These are phyloP conservation scores for Babesia divergens DNA, from an alignment of 169 alveolate genomes.

Conservation along the genomic window DNA sequence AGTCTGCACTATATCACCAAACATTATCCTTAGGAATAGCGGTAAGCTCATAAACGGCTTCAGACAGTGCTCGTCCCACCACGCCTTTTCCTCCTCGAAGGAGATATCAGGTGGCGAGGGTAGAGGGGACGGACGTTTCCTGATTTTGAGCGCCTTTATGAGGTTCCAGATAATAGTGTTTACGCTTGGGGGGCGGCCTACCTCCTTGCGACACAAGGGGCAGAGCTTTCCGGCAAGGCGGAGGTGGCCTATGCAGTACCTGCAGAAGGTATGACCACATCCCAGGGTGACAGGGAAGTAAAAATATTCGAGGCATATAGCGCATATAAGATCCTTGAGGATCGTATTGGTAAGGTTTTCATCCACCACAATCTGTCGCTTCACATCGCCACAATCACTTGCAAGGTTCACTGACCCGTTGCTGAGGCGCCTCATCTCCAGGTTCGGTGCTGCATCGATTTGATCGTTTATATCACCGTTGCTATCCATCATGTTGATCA, in stretches of 20 bases:
- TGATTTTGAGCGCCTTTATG: conserved; percentile 67
- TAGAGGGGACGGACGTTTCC: conserved; percentile 53
- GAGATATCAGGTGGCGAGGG: conserved; percentile 36
- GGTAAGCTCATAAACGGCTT: conserved; percentile 75
- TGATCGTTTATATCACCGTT: not conserved
- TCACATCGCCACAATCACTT: conserved; percentile 45
- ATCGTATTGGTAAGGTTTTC: conserved; percentile 47
- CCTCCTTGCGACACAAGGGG: conserved; percentile 85
- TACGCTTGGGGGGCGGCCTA: conserved; percentile 74
- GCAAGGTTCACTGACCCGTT: conserved; percentile 39
- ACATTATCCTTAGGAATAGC: conserved; percentile 70
- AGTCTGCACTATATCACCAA: conserved; percentile 68
- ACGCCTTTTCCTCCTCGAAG: conserved; percentile 59
- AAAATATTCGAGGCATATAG: conserved; percentile 84
- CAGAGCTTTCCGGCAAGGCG: conserved; percentile 75
- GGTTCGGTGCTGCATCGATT: not conserved
- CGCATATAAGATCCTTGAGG: conserved; percentile 81
- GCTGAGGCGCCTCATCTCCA: conserved; percentile 25
- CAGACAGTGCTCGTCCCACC: conserved; percentile 79
- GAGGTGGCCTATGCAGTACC: conserved; percentile 84
- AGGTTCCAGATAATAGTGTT: conserved; percentile 81
- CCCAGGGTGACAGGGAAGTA: conserved; percentile 84
- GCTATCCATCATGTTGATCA: conserved; percentile 3
- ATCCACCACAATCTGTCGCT: conserved; percentile 47
- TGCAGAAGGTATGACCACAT: conserved; percentile 89